phyloP scores from a whole-genome alignment of 768 basidiomycete species.

The Lyophyllum semitale region DNA sequence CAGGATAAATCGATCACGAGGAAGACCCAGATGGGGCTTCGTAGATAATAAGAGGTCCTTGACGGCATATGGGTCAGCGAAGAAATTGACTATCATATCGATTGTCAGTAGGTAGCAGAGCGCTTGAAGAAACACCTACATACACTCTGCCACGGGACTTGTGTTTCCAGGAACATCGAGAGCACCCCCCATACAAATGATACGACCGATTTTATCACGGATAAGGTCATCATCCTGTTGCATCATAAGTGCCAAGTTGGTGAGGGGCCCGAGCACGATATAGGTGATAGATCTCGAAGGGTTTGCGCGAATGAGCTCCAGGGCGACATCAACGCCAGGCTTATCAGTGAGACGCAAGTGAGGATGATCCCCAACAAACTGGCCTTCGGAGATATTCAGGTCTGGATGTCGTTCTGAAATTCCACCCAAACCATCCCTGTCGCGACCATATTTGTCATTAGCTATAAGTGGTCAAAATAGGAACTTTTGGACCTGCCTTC shows the following conservation, averaged over 20 bases:
- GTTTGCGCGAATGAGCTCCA: constrained; percentile 53
- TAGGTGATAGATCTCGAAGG: constrained; percentile 65
- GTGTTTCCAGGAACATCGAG: constrained; percentile 91
- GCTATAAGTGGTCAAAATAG: not conserved
- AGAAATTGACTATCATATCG: constrained; percentile 72
- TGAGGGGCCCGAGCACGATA: constrained; percentile 74
- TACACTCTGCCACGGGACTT: constrained; percentile 82
- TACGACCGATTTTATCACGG: constrained; percentile 60
- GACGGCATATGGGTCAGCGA: constrained; percentile 86
- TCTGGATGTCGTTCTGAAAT: constrained; percentile 70
- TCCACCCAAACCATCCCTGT: constrained; percentile 69
- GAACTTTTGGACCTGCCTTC: constrained; percentile 48
- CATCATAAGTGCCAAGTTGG: constrained; percentile 74
- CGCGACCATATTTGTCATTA: not conserved
- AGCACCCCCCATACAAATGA: constrained; percentile 93
- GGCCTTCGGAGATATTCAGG: constrained; percentile 37
- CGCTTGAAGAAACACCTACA: constrained; percentile 23
- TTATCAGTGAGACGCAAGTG: constrained; percentile 48
- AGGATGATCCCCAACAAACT: constrained; percentile 29
- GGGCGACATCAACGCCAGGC: constrained; percentile 53
- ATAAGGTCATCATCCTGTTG: constrained; percentile 55
- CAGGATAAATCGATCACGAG: constrained; percentile 67
- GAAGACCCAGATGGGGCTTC: constrained; percentile 44
- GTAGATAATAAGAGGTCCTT: constrained; percentile 59
- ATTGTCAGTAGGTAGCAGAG: constrained; percentile 4